Conservation (phyloP, 2,329 filamentous ascomycete genomes). For the Triangularia verruculosa region DNA sequence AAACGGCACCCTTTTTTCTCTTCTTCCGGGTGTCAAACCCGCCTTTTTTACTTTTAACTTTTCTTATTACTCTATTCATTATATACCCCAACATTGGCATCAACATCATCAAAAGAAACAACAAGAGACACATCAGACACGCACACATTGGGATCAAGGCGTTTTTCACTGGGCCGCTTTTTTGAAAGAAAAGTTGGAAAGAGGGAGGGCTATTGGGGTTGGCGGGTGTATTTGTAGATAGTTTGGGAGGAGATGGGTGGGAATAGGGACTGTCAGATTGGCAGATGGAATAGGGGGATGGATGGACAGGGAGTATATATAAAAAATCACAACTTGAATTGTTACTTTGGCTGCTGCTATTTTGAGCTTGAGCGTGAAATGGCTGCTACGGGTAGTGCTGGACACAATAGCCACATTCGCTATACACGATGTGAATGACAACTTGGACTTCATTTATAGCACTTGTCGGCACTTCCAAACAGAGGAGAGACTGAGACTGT, state of each 20-base stretch:
- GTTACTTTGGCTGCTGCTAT: too few species aligned
- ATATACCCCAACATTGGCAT: constrained; percentile 16
- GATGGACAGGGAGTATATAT: neutral
- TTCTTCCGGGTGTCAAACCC: constrained; percentile 1
- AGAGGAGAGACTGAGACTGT: too few species aligned
- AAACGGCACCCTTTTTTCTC: neutral
- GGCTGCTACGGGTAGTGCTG: too few species aligned
- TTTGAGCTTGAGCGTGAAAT: too few species aligned
- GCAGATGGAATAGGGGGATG: neutral
- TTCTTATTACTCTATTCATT: constrained; percentile 2
- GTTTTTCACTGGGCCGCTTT: constrained; percentile 8
- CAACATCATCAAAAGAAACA: neutral
- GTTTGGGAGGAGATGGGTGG: neutral
- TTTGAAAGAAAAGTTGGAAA: constrained; percentile 10
- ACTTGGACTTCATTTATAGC: too few species aligned
- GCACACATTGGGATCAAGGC: constrained; percentile 8
- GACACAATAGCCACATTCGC: too few species aligned
- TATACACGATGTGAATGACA: too few species aligned
- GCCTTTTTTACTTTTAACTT: constrained; percentile 5
- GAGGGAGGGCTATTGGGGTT: neutral
- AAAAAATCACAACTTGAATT: neutral
- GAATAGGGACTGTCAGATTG: neutral
- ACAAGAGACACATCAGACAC: neutral
- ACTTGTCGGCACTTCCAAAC: too few species aligned
- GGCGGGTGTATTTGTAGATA: too few species aligned